Evolutionary conservation across 2,329 filamentous ascomycete species (phyloP).

Genomic region (Magnaporthiopsis incrustans): DNA sequence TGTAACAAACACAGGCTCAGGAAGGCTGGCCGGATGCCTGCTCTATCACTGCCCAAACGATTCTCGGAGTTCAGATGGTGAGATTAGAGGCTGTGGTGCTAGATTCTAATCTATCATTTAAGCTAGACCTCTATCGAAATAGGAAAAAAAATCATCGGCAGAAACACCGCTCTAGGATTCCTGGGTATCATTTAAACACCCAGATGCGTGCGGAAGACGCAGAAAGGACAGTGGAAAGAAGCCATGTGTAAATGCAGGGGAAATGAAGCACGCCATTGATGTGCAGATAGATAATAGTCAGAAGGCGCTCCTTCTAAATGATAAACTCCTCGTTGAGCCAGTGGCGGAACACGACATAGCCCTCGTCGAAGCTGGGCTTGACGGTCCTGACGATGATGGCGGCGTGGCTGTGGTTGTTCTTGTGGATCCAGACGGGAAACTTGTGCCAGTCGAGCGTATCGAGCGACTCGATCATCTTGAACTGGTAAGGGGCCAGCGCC

Average conservation of each 20-base stretch:
- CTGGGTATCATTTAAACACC: background rate
- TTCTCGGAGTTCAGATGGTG: too few relatives aligned
- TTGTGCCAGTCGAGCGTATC: constrained; percentile 59
- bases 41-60: too few relatives aligned
- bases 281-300: background rate
- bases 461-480: constrained; percentile 73
- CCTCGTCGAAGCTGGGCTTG: constrained; percentile 63
- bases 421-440: constrained; percentile 66
- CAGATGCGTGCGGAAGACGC: background rate
- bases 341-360: constrained; percentile 68
- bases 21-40: too few relatives aligned
- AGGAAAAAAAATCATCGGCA: background rate
- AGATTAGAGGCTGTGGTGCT: too few relatives aligned
- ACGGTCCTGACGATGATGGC: constrained; percentile 78
- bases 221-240: background rate
- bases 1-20: too few relatives aligned
- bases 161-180: background rate
- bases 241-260: background rate
- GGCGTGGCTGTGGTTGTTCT: constrained; percentile 74
- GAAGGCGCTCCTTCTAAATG: constrained; percentile 28
- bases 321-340: constrained; percentile 73
- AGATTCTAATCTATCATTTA: background rate
- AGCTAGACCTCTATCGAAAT: background rate
- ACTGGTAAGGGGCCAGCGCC: constrained; percentile 72
- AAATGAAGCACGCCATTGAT: background rate